Evolutionary conservation across 352 stramenopile species (phyloP).

Genomic region (Globisporangium polare): DNA sequence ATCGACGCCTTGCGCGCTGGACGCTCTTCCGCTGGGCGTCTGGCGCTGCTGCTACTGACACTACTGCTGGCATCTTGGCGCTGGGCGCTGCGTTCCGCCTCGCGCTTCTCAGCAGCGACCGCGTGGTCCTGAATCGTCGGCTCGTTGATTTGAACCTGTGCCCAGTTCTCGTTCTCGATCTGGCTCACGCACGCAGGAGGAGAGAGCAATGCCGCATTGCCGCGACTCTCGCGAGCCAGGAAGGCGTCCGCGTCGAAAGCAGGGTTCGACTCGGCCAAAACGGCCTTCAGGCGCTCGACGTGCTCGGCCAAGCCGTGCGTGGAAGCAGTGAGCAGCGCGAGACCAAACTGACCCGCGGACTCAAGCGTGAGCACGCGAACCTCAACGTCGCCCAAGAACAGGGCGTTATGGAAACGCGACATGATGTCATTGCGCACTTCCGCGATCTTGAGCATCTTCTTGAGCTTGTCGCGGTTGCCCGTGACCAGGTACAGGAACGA

Average conservation of each 20-base stretch:
- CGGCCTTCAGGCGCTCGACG: constrained; percentile 89
- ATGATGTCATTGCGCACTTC: constrained; percentile 98
- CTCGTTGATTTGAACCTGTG: constrained; percentile 94
- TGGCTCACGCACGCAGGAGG: constrained; percentile 92
- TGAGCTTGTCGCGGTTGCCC: constrained; percentile 98
- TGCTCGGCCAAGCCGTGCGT: constrained; percentile 95
- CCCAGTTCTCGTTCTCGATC: constrained; percentile 96
- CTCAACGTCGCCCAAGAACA: constrained; percentile 96
- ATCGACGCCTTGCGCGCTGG: constrained; percentile 56
- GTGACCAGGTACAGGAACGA: constrained; percentile 99
- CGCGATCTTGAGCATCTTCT: constrained; percentile 99
- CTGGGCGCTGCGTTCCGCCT: constrained; percentile 68
- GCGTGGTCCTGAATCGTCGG: constrained; percentile 83
- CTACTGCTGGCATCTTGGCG: constrained; percentile 35
- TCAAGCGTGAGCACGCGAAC: constrained; percentile 96
- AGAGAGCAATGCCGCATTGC: constrained; percentile 85
- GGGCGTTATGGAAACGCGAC: constrained; percentile 97
- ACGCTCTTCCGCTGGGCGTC: constrained; percentile 39
- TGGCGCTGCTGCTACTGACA: constrained; percentile 7
- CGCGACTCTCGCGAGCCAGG: constrained; percentile 55
- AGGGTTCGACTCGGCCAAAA: constrained; percentile 90
- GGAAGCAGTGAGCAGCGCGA: constrained; percentile 96
- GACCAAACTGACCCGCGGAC: constrained; percentile 92
- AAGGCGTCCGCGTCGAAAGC: constrained; percentile 67
- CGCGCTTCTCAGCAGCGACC: constrained; percentile 72